These are phyloP conservation scores for Psilocybe cubensis DNA, from an alignment of 768 basidiomycete species.

Conservation along the genomic window DNA sequence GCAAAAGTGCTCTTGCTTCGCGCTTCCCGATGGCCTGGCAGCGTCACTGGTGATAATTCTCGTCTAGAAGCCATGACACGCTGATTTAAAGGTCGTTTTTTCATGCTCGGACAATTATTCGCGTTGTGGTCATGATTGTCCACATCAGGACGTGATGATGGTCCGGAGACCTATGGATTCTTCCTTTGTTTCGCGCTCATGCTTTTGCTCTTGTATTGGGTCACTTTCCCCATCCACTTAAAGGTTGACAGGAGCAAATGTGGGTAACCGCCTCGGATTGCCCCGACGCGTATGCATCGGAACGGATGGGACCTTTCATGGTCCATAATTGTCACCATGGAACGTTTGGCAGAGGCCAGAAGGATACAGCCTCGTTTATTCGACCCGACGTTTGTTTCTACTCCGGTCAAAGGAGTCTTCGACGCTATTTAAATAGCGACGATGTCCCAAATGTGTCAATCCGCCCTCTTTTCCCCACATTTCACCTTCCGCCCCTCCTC, in stretches of 20 bases:
- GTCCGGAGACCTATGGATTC: constrained; percentile 57
- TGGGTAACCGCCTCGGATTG: neutral
- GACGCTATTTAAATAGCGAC: neutral
- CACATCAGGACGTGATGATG: neutral
- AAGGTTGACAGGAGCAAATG: neutral
- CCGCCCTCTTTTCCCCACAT: neutral
- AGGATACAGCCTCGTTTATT: constrained; percentile 18
- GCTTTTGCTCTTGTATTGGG: neutral
- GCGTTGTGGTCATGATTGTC: neutral
- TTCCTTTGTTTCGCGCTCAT: constrained; percentile 3
- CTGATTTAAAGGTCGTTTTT: neutral
- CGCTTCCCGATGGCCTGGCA: too few species aligned
- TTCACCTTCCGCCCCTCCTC: neutral
- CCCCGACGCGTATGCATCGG: constrained; percentile 4
- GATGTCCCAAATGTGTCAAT: neutral
- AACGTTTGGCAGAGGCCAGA: constrained; percentile 19
- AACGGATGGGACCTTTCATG: constrained; percentile 6
- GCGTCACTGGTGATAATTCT: too few species aligned
- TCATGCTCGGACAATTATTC: neutral
- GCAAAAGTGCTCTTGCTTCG: neutral
- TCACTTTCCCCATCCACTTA: constrained; percentile 1
- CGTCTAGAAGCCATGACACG: neutral
- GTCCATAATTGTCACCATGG: constrained; percentile 20
- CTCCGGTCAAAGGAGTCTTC: constrained; percentile 1
- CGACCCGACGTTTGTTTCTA: constrained; percentile 16